A percentile compares a stretch with the other conserved stretches of the same genome.
phyloP scores from a whole-genome alignment of 2,329 filamentous ascomycete species.

The Botrytis sinoallii region DNA sequence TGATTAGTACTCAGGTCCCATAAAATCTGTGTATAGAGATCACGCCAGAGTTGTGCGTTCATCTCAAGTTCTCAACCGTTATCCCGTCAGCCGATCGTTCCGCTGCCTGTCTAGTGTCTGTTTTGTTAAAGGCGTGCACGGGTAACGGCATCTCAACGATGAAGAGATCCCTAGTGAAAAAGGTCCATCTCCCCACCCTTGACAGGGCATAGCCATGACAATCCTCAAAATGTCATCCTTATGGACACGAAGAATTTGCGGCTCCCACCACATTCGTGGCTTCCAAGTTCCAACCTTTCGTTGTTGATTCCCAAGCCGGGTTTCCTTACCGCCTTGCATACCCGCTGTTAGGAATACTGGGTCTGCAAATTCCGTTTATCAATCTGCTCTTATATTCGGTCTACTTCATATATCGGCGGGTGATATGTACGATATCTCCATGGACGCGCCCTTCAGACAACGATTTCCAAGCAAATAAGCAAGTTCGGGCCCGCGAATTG shows the following conservation, averaged over 20 bases:
- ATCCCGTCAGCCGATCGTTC: not conserved
- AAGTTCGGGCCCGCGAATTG: not conserved
- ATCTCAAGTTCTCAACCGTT: not conserved
- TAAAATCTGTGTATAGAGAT: not conserved
- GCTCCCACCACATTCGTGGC: not conserved
- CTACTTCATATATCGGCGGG: not conserved
- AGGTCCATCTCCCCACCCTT: not conserved
- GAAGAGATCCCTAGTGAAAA: not conserved
- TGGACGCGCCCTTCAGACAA: conserved; percentile 1
- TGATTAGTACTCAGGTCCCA: not conserved
- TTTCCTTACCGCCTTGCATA: conserved; percentile 5
- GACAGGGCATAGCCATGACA: not conserved
- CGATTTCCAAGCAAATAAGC: not conserved
- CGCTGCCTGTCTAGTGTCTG: not conserved
- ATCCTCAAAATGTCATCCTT: not conserved
- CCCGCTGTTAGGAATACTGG: not conserved
- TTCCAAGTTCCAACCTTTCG: not conserved
- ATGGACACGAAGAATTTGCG: not conserved
- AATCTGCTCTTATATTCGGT: not conserved
- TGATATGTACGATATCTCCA: not conserved
- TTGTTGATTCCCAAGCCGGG: not conserved
- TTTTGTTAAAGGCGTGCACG: not conserved
- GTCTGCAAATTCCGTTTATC: not conserved
- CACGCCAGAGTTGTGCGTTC: not conserved
- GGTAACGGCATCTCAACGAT: not conserved